Evolutionary conservation across 2,329 filamentous ascomycete species (phyloP), one percentile per base, ranked within the genome.

Genomic region (Blumeriella jaapii): DNA sequence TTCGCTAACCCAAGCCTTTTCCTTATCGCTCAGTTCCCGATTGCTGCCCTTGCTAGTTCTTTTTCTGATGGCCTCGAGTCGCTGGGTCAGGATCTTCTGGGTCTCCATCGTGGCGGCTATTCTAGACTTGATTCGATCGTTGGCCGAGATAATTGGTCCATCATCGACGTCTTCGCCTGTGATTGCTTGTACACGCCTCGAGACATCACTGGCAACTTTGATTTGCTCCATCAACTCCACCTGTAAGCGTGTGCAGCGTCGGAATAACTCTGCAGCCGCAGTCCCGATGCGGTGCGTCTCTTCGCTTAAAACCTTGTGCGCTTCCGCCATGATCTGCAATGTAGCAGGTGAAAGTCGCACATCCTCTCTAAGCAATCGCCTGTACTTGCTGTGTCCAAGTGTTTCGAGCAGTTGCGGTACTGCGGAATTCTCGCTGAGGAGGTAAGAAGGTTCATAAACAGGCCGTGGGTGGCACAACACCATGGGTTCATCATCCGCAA

Each of bases 261-360:
- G 66, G 59, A 86, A 87, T 5, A 87, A 63, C 48, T 85, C 79
- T 1, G 80, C 72, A 1, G 78, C 81, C 1, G 78, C 81, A 27
- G 71, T 61, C 11, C 80, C 79, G 8, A 87, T 65, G 8, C 65
- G 66, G 46, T 79, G 67, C 0, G 79, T 84, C 56, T 87, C 80
- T 7, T 70, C 68, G 42, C 74, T 74, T 5, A 87, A 63, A 4
- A 82, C 63, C 51, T 79, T 75, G 55, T 89, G 82, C 0, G 75
- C 74, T 40, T 82, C 74, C 17, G 78, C 81, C 46, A 89, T 71
- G 23, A 84, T 65, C 44, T 77, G 70, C 12, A 87, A 64, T 2
- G 79, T 82, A 14, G 79, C 71, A 9, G 79, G 74, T 14, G 77
- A 82, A 14, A 86, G 67, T 39, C 73, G 69, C 35, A 87, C 65